Percentiles rank a stretch among this genome's conserved stretches.
These are phyloP conservation scores for Eustoma russellianum DNA, from an alignment of 257 asterid genomes.

Conservation along the genomic window DNA sequence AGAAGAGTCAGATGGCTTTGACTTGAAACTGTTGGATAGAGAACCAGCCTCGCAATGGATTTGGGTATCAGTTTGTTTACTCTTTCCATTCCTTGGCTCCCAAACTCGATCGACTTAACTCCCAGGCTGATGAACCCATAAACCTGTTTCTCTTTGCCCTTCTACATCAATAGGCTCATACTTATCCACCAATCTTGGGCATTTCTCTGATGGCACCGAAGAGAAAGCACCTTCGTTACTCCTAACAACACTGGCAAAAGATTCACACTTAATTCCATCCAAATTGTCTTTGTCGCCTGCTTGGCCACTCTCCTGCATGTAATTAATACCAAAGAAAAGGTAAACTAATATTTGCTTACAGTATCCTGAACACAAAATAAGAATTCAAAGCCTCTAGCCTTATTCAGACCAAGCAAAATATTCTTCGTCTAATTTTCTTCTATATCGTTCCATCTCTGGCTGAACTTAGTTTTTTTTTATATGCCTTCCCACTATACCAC, in stretches of 20 bases:
- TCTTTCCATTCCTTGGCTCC: constrained; percentile 82
- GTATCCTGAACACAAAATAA: too few species aligned
- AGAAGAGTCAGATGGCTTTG: constrained; percentile 18
- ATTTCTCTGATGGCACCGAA: constrained; percentile 24
- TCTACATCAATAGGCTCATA: constrained; percentile 68
- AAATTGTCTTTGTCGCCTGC: constrained; percentile 18
- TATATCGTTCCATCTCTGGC: not conserved
- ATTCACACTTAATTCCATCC: constrained; percentile 17
- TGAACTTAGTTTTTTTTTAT: not conserved
- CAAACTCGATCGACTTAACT: constrained; percentile 70
- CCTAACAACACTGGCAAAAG: constrained; percentile 31
- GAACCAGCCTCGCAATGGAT: constrained; percentile 25
- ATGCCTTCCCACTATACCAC: not conserved
- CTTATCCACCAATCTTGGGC: constrained; percentile 42
- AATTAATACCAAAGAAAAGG: not conserved
- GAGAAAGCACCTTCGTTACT: constrained; percentile 31
- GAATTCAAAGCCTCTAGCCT: too few species aligned
- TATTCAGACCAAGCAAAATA: too few species aligned
- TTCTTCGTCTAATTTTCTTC: not conserved
- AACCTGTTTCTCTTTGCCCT: constrained; percentile 61
- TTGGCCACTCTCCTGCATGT: constrained; percentile 39
- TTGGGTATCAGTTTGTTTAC: constrained; percentile 30
- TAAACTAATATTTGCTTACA: not conserved
- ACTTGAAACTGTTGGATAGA: constrained; percentile 29
- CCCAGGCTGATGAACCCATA: constrained; percentile 93